Evolutionary conservation across 129 eudicot species (phyloP).

Genomic region (Pseudognaphalium luteoalbum): DNA sequence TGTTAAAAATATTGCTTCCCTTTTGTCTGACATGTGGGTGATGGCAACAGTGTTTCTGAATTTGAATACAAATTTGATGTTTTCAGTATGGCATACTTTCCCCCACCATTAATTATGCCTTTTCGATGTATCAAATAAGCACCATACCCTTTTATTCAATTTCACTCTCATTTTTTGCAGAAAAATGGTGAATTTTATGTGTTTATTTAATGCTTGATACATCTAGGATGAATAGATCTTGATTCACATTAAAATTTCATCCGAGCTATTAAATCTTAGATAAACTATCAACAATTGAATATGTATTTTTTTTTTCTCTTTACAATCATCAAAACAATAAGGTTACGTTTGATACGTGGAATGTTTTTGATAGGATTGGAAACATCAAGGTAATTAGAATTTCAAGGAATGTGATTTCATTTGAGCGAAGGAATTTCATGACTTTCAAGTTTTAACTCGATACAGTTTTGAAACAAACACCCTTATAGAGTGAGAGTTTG

Average conservation of each 20-base stretch:
- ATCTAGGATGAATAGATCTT: neutral
- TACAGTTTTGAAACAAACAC: too few species aligned
- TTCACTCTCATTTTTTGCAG: neutral
- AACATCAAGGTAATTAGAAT: too few species aligned
- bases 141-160: constrained; percentile 21
- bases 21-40: constrained; percentile 36
- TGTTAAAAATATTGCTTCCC: constrained; percentile 29
- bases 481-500: too few species aligned
- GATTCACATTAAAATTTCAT: neutral
- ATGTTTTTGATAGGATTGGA: too few species aligned
- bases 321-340: too few species aligned
- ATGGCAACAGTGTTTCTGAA: constrained; percentile 28
- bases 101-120: constrained; percentile 25
- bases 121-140: constrained; percentile 24
- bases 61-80: constrained; percentile 31
- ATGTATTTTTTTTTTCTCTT: too few species aligned
- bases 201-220: neutral
- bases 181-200: neutral
- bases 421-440: too few species aligned
- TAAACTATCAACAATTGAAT: too few species aligned
- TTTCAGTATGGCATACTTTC: constrained; percentile 30
- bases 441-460: too few species aligned
- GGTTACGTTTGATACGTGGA: too few species aligned
- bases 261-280: neutral
- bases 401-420: too few species aligned